Evolutionary conservation across 106 monocot species (phyloP), one percentile per base, ranked within the genome.

Genomic region (Dioscorea zingiberensis): DNA sequence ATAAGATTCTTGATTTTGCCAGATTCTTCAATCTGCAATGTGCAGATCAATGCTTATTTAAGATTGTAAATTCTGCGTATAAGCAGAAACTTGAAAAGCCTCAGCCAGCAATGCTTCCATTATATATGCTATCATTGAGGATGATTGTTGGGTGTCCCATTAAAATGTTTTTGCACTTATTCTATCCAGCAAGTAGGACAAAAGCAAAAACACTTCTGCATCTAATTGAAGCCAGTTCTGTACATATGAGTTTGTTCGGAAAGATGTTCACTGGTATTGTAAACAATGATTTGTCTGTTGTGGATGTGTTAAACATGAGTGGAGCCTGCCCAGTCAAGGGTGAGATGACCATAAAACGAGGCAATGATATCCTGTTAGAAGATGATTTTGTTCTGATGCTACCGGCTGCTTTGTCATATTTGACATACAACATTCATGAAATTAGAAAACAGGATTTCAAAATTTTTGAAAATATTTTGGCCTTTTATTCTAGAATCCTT

Each of bases 371-470:
- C 24, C 48, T 81, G 61, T 80, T 77, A 27, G 69, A 82, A 38
- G 82, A 83, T 73, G 85, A 84, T 47, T 78, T 72, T 60, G 19
- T 97, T 23, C 63, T 86, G 72, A 71, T 97, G 55, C 62, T 97
- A 59, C 97, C 97, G 73, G 74, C 74, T 27, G 88, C 84, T 66
- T 72, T 97, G 69, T 84, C 84, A 72, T 91, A 76, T 47, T 45
- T 84, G 29, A 73, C 38, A 13, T 64, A 16, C 73, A 62, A 66
- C 22, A 21, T 71, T 16, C 28, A 48, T 25, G 69, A 71, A 48
- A 21, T 74, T 55, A 54, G 32, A 29, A 69, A 60, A 21, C 74
- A 76, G 47, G 59, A 69, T 65, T 55, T 59, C 46, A 46, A 77
- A 61, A 21, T 27, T 59, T 62, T 62, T 73, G 22, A 29, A 56